Conservation (phyloP, 495 filamentous ascomycete genomes). For the Paragyromitra xinjiangensis region DNA sequence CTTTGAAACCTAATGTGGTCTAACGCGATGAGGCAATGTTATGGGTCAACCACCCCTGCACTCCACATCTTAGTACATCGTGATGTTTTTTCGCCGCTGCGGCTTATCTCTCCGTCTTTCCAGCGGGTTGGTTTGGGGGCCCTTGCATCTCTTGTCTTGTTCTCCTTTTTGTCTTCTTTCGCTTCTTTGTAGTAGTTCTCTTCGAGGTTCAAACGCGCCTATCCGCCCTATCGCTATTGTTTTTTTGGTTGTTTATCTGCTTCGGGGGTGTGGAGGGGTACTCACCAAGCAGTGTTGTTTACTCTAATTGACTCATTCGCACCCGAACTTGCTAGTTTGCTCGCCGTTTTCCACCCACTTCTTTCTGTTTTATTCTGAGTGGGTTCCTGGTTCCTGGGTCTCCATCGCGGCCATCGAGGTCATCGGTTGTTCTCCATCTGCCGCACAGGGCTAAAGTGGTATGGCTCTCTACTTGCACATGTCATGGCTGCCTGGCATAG, state of each 20-base stretch:
- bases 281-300: conserved; percentile 14
- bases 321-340: conserved; percentile 6
- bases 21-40: conserved; percentile 45
- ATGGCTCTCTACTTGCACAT: conserved; percentile 36
- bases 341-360: conserved; percentile 5
- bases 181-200: not conserved
- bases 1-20: conserved; percentile 10
- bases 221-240: conserved; percentile 8
- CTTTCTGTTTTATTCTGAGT: conserved; percentile 22
- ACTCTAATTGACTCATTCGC: conserved; percentile 35
- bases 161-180: conserved; percentile 18
- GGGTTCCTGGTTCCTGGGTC: conserved; percentile 41
- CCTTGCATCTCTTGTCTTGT: conserved; percentile 5
- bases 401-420: conserved; percentile 27
- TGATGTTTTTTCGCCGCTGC: conserved; percentile 38
- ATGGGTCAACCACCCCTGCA: conserved; percentile 40
- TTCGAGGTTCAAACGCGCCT: not conserved
- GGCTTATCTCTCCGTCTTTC: conserved; percentile 18
- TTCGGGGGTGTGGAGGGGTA: conserved; percentile 27
- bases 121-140: conserved; percentile 21
- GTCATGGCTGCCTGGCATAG: conserved; percentile 32
- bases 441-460: conserved; percentile 45
- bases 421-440: conserved; percentile 41
- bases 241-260: conserved; percentile 24
- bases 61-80: conserved; percentile 20